A percentile compares a stretch with the other conserved stretches of the same genome.
phyloP scores from a whole-genome alignment of 2,329 filamentous ascomycete species.

The Cladosporium sp. region DNA sequence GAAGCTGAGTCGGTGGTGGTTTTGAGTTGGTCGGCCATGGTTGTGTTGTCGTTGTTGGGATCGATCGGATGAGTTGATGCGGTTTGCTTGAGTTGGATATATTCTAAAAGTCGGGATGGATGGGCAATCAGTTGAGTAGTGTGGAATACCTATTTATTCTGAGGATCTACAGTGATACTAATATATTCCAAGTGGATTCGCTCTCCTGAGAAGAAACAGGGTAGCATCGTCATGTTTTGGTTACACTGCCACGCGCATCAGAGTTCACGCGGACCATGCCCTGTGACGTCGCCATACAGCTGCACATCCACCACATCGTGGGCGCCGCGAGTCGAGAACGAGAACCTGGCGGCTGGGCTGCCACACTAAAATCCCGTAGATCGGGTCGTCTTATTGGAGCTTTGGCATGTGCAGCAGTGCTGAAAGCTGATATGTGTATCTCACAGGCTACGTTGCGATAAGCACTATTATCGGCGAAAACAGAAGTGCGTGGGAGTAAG shows the following conservation, averaged over 20 bases:
- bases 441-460: too few relatives aligned
- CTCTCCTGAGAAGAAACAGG: neutral
- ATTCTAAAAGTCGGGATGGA: neutral
- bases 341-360: too few relatives aligned
- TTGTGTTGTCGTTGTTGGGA: neutral
- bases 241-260: constrained; percentile 9
- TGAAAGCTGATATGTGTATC: too few relatives aligned
- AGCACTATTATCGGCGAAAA: too few relatives aligned
- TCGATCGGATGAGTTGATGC: neutral
- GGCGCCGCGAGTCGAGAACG: too few relatives aligned
- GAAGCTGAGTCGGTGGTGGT: constrained; percentile 19
- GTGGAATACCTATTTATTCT: neutral
- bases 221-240: constrained; percentile 9
- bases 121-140: neutral
- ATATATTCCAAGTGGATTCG: neutral
- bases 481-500: too few relatives aligned
- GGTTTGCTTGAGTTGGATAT: neutral
- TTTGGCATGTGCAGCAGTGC: too few relatives aligned
- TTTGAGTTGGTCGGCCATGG: constrained; percentile 15
- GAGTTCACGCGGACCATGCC: constrained; percentile 9
- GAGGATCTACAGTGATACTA: neutral
- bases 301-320: neutral
- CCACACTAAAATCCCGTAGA: too few relatives aligned
- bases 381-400: too few relatives aligned
- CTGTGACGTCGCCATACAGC: constrained; percentile 8